Evolutionary conservation across 148 eudicot species (phyloP).

Genomic region (Euryodendron excelsum): DNA sequence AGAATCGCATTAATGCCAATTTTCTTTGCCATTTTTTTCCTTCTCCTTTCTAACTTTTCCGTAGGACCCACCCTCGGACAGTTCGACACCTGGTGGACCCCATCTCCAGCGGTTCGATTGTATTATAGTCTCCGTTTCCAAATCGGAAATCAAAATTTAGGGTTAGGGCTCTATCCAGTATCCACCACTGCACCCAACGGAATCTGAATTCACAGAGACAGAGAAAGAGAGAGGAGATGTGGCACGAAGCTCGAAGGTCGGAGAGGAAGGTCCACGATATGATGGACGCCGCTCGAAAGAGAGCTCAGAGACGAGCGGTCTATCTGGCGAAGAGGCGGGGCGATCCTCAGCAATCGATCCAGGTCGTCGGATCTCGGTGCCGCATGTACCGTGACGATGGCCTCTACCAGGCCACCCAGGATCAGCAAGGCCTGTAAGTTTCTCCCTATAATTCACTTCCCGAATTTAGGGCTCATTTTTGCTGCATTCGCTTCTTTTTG

Average conservation of each 20-base stretch:
- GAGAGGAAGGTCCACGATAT: constrained; percentile 97
- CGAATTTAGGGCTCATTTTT: not conserved
- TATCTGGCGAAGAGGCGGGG: constrained; percentile 92
- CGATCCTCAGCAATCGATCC: constrained; percentile 80
- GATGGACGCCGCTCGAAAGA: constrained; percentile 95
- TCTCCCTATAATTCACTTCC: too few species aligned
- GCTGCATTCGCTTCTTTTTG: not conserved
- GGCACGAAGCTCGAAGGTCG: constrained; percentile 98
- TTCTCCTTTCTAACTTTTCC: too few species aligned
- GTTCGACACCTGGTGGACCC: too few species aligned
- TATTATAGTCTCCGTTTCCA: too few species aligned
- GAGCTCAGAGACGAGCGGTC: constrained; percentile 88
- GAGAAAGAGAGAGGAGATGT: constrained; percentile 39
- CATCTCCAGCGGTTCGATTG: too few species aligned
- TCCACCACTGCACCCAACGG: not conserved
- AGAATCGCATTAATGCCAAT: too few species aligned
- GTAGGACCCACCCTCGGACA: too few species aligned
- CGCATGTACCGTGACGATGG: constrained; percentile 52
- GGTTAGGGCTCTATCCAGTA: not conserved
- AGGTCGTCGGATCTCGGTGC: constrained; percentile 47
- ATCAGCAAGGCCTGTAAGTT: constrained; percentile 81
- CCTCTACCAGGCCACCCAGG: constrained; percentile 67
- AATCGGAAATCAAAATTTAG: too few species aligned
- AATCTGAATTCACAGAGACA: constrained; percentile 4
- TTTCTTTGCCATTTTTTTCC: too few species aligned